These are phyloP conservation scores for Aspergillus bridgeri DNA, from an alignment of 495 filamentous ascomycete species.

Conservation along the genomic window DNA sequence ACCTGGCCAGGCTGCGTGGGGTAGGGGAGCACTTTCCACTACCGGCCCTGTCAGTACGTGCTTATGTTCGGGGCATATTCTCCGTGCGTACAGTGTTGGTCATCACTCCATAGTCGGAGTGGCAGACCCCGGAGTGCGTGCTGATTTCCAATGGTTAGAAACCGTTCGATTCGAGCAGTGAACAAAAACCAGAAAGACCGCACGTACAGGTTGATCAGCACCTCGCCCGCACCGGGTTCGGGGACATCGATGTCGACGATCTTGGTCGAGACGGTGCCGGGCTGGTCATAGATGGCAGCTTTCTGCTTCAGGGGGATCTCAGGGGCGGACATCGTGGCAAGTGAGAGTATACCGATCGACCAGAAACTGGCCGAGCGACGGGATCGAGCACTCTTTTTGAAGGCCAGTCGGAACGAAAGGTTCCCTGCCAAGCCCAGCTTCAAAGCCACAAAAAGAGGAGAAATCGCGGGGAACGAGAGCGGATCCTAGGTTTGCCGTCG, in stretches of 20 bases:
- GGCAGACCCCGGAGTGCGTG: constrained; percentile 69
- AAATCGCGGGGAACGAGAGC: background rate
- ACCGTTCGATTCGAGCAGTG: too few species aligned
- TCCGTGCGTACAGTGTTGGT: constrained; percentile 34
- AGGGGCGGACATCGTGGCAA: constrained; percentile 23
- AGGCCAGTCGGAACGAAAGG: background rate
- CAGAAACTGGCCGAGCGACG: background rate
- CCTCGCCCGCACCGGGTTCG: constrained; percentile 59
- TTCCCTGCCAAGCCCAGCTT: background rate
- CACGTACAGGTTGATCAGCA: constrained; percentile 62
- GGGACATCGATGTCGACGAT: constrained; percentile 64
- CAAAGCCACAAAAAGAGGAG: background rate
- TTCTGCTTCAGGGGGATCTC: constrained; percentile 63
- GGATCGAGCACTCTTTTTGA: background rate
- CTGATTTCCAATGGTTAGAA: constrained; percentile 28
- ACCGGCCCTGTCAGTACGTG: constrained; percentile 9
- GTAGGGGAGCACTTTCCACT: constrained; percentile 55
- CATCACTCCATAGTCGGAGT: constrained; percentile 64
- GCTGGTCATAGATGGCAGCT: constrained; percentile 66
- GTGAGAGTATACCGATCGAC: too few species aligned
- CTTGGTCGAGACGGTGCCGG: constrained; percentile 65
- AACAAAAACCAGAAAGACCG: too few species aligned
- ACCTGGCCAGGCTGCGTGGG: constrained; percentile 65
- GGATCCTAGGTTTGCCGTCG: too few species aligned
- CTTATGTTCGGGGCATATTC: background rate